Conservation (phyloP, 257 asterid species). For the Gentiana dahurica region DNA sequence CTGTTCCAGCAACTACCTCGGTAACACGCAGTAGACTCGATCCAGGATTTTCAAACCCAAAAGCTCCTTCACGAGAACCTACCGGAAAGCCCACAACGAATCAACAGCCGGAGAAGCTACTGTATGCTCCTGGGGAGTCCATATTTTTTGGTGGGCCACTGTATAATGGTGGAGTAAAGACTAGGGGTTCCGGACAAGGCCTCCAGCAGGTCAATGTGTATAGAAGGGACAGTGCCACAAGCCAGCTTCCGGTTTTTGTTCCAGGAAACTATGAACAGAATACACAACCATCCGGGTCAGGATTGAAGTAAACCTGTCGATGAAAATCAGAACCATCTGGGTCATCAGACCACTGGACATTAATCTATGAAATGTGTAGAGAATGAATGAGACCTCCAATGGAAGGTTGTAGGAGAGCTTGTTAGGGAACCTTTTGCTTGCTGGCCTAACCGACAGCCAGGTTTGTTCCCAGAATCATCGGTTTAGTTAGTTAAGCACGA, state of each 20-base stretch:
- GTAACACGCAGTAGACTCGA: conserved; percentile 47
- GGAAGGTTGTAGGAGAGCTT: conserved; percentile 11
- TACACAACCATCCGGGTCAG: conserved; percentile 35
- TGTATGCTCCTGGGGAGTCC: conserved; percentile 56
- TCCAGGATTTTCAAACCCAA: conserved; percentile 26
- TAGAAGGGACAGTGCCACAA: conserved; percentile 64
- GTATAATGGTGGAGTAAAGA: conserved; percentile 50
- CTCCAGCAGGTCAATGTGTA: conserved; percentile 28
- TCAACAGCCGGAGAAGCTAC: conserved; percentile 57
- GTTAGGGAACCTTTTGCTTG: conserved; percentile 26
- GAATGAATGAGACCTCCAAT: conserved; percentile 34
- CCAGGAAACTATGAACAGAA: conserved; percentile 51
- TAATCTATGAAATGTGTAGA: conserved; percentile 7
- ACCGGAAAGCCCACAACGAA: conserved; percentile 20
- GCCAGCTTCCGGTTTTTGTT: conserved; percentile 87
- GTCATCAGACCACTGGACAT: neutral
- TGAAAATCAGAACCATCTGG: conserved; percentile 1
- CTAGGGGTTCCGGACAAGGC: conserved; percentile 36
- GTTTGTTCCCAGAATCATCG: too few species aligned
- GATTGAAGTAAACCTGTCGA: conserved; percentile 23
- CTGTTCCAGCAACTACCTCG: conserved; percentile 59
- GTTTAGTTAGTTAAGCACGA: too few species aligned
- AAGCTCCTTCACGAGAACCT: conserved; percentile 31
- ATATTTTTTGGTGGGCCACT: conserved; percentile 97
- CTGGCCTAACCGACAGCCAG: too few species aligned